Evolutionary conservation across 2,329 filamentous ascomycete genomes (phyloP), one percentile per base, ranked within the genome.

Genomic region (Fusarium sterilihyphosum): DNA sequence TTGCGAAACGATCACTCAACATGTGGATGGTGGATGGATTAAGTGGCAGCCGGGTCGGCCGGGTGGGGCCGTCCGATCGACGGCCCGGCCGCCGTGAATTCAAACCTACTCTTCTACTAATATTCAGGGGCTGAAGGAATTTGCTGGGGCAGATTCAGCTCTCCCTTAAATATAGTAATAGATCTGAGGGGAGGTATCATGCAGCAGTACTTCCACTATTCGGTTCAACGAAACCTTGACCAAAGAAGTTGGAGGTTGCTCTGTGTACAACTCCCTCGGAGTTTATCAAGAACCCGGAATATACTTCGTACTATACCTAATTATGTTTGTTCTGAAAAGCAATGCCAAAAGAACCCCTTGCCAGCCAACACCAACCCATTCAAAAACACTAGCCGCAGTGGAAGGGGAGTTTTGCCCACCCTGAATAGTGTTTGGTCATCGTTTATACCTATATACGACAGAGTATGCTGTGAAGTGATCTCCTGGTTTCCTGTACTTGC

Each of bases 51-150:
- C 41, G 69, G 64, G 59, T 44, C 52, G 33, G 65, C 35, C 56
- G 61, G 50, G 75, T 71, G 75, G 76, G 72, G 73, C 75, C 64
- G 54, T 37, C 12, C 63, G 73, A 73, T 75, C 61, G 31, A 46
- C 65, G 61, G 63, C 54, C 65, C 69, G 63, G 60, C 73, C 70
- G 65, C 62, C 60, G 31, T 69, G 54, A 73, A 53, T 35, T 60
- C 24, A 26, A 52, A 59, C 29, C 38, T 65, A 43, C 35, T 33
- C 44, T 20, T 9, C 44, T 17, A 26, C 24, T n/a, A n/a, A 16
- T 20, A 12, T 29, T 37, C 22, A 43, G 47, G 13, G 47, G 10
- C 20, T 17, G 16, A 17, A 61, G n/a, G 18, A 49, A 58, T 29
- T 29, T 13, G 16, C 44, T 16, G 22, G n/a, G 20, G 41, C 20